phyloP scores from a whole-genome alignment of 202 grass and related monocot genomes.

The Cymbopogon flexuosus region DNA sequence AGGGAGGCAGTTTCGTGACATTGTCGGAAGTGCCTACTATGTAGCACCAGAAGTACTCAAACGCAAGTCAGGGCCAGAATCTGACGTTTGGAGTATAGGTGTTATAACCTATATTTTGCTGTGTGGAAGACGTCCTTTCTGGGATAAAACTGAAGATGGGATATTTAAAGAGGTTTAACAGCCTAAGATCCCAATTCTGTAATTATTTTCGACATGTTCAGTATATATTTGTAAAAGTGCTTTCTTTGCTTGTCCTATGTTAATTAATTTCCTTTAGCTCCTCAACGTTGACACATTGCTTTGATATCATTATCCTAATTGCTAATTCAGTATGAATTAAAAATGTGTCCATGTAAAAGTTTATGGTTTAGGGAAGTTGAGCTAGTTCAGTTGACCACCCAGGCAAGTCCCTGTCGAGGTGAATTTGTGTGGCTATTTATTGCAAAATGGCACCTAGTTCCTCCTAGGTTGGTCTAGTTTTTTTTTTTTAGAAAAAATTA shows the following conservation, averaged over 20 bases:
- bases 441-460: neutral
- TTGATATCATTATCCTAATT: neutral
- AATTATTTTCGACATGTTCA: neutral
- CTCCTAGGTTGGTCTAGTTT: neutral
- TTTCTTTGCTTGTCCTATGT: neutral
- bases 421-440: neutral
- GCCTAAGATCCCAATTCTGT: neutral
- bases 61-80: slow-evolving; percentile 76
- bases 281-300: neutral
- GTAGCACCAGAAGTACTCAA: slow-evolving; percentile 91
- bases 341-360: neutral
- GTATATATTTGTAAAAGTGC: neutral
- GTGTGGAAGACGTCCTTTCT: slow-evolving; percentile 82
- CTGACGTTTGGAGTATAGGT: slow-evolving; percentile 95
- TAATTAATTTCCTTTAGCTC: slow-evolving; percentile 3
- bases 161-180: slow-evolving; percentile 87
- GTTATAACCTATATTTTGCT: slow-evolving; percentile 97
- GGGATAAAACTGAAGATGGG: slow-evolving; percentile 99
- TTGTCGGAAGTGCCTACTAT: slow-evolving; percentile 93
- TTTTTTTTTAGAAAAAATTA: neutral
- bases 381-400: neutral
- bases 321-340: neutral
- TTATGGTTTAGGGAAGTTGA: neutral
- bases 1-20: slow-evolving; percentile 83
- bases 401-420: neutral